phyloP scores from a whole-genome alignment of 2,329 filamentous ascomycete species.

The Fusarium sp. region DNA sequence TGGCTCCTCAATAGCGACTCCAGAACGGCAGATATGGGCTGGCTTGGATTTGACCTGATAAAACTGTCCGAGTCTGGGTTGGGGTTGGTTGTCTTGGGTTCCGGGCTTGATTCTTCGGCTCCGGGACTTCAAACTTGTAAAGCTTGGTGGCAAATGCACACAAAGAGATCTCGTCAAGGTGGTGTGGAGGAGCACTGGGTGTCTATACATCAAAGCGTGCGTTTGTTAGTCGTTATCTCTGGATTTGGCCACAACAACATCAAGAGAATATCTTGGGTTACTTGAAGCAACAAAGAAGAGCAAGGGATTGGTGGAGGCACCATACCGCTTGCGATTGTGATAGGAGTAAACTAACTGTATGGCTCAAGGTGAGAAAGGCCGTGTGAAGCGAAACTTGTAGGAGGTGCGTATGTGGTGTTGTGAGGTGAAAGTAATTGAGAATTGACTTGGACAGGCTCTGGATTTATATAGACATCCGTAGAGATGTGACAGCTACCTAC shows the following conservation, averaged over 20 bases:
- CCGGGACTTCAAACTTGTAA: conserved; percentile 25
- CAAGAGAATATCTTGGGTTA: neutral
- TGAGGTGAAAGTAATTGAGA: conserved; percentile 34
- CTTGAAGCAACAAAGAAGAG: neutral
- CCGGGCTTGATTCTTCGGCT: conserved; percentile 39
- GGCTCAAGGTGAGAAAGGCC: conserved; percentile 12
- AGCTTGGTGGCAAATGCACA: conserved; percentile 43
- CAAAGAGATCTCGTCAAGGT: conserved; percentile 22
- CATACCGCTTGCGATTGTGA: conserved; percentile 36
- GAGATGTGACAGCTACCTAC: conserved; percentile 16
- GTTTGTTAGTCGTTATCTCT: conserved; percentile 15
- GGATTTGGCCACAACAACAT: conserved; percentile 29
- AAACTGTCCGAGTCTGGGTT: neutral
- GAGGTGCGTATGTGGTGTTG: conserved; percentile 15
- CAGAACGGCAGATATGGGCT: conserved; percentile 42
- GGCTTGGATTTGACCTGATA: neutral
- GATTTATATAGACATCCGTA: conserved; percentile 42
- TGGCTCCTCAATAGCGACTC: conserved; percentile 49
- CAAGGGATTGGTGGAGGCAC: neutral
- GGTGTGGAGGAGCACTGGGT: conserved; percentile 32
- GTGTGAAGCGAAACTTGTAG: conserved; percentile 6
- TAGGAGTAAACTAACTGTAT: conserved; percentile 20
- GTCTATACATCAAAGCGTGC: conserved; percentile 24
- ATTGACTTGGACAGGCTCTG: conserved; percentile 20
- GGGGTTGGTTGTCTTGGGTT: conserved; percentile 13